These are phyloP conservation scores for Mycosarcoma maydis DNA, from an alignment of 1,284 basidiomycete genomes.

Conservation along the genomic window DNA sequence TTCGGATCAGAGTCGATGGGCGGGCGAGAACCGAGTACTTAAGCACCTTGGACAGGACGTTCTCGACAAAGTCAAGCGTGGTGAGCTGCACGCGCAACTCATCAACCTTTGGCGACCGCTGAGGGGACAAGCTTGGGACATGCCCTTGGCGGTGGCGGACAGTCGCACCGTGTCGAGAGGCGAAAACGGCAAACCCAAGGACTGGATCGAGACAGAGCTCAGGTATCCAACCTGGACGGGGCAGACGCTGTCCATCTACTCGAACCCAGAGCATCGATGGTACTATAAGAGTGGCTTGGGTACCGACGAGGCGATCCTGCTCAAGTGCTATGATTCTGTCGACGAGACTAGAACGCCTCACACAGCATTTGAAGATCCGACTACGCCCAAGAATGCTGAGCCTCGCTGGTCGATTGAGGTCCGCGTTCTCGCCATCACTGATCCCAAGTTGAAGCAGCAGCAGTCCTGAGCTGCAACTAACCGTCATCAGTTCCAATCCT, in stretches of 20 bases:
- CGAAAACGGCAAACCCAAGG: conserved; percentile 39
- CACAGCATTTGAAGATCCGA: conserved; percentile 54
- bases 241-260: conserved; percentile 69
- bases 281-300: conserved; percentile 75
- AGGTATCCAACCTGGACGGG: conserved; percentile 52
- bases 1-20: conserved; percentile 51
- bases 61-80: conserved; percentile 43
- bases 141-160: conserved; percentile 75
- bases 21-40: conserved; percentile 50
- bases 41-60: conserved; percentile 55
- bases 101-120: conserved; percentile 80
- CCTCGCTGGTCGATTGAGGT: conserved; percentile 57
- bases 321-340: conserved; percentile 74
- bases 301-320: conserved; percentile 74
- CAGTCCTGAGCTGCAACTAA: neutral
- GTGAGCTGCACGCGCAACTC: conserved; percentile 72
- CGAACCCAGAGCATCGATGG: conserved; percentile 73
- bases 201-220: conserved; percentile 48
- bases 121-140: conserved; percentile 71
- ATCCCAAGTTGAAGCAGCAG: conserved; percentile 23
- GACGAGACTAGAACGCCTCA: conserved; percentile 54
- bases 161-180: conserved; percentile 70
- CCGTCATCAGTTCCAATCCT: neutral
- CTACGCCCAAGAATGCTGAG: conserved; percentile 41
- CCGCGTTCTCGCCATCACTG: conserved; percentile 51